A percentile compares a stretch with the other conserved stretches of the same genome.
phyloP scores from a whole-genome alignment of 1,139 yeast species.

The Yamadazyma mexicana region DNA sequence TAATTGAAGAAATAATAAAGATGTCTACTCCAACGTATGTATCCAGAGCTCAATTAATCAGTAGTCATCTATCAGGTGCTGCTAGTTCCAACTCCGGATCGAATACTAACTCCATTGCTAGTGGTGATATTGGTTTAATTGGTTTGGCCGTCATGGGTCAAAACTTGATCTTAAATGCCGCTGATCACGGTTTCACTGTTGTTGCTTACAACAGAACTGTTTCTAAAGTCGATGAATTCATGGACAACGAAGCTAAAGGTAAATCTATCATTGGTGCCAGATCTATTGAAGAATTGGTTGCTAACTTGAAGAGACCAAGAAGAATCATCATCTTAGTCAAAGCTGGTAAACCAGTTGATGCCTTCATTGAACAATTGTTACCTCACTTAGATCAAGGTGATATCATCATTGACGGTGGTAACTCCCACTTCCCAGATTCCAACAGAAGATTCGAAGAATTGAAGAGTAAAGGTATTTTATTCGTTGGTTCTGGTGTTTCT shows the following conservation, averaged over 20 bases:
- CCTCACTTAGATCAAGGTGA: conserved; percentile 96
- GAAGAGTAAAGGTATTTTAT: conserved; percentile 81
- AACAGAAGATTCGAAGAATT: conserved; percentile 95
- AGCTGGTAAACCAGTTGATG: conserved; percentile 96
- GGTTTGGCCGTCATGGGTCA: conserved; percentile 99
- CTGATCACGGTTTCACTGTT: conserved; percentile 96
- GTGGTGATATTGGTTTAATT: conserved; percentile 97
- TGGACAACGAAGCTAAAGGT: conserved; percentile 95
- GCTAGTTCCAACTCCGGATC: conserved; percentile 1
- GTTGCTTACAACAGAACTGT: conserved; percentile 98
- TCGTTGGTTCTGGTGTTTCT: conserved; percentile 99
- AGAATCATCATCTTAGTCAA: conserved; percentile 91
- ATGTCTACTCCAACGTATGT: conserved; percentile 7
- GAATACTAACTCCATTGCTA: conserved; percentile 32
- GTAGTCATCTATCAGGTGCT: conserved; percentile 1
- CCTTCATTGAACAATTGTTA: conserved; percentile 80
- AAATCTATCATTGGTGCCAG: conserved; percentile 93
- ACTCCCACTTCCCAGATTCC: conserved; percentile 98
- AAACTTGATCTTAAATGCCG: conserved; percentile 94
- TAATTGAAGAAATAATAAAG: neutral
- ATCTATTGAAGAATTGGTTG: conserved; percentile 83
- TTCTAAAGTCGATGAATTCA: conserved; percentile 89
- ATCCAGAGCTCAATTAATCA: conserved; percentile 4
- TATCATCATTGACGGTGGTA: conserved; percentile 99
- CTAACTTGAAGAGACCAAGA: conserved; percentile 95